These are phyloP conservation scores for Skeletonema tropicum DNA, from an alignment of 108 stramenopile species.

Conservation along the genomic window DNA sequence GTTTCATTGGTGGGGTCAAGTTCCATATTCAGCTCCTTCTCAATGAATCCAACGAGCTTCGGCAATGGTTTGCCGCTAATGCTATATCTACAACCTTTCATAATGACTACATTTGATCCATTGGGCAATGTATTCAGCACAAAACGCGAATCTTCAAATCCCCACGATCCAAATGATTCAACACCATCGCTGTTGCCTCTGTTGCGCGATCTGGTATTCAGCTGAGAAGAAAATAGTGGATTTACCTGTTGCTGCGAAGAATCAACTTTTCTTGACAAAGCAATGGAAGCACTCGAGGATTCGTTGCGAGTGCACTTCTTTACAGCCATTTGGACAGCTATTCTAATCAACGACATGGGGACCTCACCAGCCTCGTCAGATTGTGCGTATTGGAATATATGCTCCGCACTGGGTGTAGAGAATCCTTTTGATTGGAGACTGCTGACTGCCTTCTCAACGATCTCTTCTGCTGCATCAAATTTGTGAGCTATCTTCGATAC, in stretches of 20 bases:
- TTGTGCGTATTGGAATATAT: constrained; percentile 60
- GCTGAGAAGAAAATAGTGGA: constrained; percentile 14
- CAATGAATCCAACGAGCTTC: constrained; percentile 77
- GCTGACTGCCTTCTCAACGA: constrained; percentile 43
- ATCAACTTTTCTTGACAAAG: neutral
- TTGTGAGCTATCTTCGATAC: constrained; percentile 28
- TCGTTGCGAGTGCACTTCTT: constrained; percentile 10
- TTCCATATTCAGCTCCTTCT: constrained; percentile 64
- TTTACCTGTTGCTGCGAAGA: neutral
- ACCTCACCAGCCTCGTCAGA: constrained; percentile 27
- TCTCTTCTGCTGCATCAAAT: constrained; percentile 62
- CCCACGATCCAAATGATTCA: constrained; percentile 88
- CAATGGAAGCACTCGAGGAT: neutral
- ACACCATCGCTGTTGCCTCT: constrained; percentile 10
- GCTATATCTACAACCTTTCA: constrained; percentile 77
- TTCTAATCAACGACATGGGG: constrained; percentile 58
- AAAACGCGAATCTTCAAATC: constrained; percentile 80
- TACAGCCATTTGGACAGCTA: constrained; percentile 56
- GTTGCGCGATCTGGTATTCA: neutral
- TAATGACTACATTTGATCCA: constrained; percentile 61
- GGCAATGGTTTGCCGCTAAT: constrained; percentile 60
- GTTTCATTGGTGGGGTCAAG: constrained; percentile 56
- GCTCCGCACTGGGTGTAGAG: constrained; percentile 44
- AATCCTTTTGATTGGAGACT: constrained; percentile 61
- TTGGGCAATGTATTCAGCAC: constrained; percentile 49